A percentile compares a stretch with the other conserved stretches of the same genome.
Conservation (phyloP, 345 rosid genomes). For the Ceriops decandra region DNA sequence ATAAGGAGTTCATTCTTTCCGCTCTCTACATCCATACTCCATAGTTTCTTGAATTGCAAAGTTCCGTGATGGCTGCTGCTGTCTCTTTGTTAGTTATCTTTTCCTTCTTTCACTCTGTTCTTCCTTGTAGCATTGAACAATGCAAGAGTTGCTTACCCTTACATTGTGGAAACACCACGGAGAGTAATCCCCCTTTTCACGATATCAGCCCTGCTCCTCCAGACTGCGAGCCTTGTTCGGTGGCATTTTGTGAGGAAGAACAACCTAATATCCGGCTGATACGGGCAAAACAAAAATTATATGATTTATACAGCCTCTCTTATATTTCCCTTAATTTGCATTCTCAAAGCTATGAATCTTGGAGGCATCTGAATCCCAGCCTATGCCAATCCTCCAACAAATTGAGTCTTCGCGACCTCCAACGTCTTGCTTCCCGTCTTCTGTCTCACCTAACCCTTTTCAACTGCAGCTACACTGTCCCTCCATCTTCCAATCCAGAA, state of each 20-base stretch:
- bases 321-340: conserved; percentile 22
- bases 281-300: conserved; percentile 16
- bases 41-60: neutral
- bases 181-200: conserved; percentile 22
- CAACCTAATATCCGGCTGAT: conserved; percentile 21
- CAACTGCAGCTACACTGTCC: conserved; percentile 9
- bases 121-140: neutral
- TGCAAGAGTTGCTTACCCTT: neutral
- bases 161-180: conserved; percentile 23
- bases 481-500: neutral
- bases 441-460: neutral
- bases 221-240: conserved; percentile 20
- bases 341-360: conserved; percentile 10
- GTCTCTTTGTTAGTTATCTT: neutral
- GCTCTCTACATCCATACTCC: neutral
- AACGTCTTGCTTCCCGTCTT: conserved; percentile 6
- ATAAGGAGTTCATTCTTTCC: neutral
- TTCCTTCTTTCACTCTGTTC: conserved; percentile 1
- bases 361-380: neutral
- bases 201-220: neutral
- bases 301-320: conserved; percentile 19
- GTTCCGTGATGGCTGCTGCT: neutral
- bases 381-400: conserved; percentile 22
- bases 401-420: conserved; percentile 23
- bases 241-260: conserved; percentile 13